Evolutionary conservation across 768 basidiomycete species (phyloP).

Genomic region (Amanita phalloides): DNA sequence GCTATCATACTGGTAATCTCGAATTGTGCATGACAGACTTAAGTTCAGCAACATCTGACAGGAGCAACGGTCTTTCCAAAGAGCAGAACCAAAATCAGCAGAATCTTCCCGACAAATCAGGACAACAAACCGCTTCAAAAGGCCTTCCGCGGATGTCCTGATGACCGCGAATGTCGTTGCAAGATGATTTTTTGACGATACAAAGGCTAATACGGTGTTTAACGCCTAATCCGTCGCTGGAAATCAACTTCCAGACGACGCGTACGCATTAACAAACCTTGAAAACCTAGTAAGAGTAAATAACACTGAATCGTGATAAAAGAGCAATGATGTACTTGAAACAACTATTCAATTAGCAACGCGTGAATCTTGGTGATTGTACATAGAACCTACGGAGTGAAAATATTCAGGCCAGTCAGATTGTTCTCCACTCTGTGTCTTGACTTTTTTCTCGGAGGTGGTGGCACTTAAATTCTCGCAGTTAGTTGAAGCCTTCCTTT

Average conservation of each 20-base stretch:
- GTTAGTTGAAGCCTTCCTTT: conserved; percentile 4
- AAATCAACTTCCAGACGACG: not conserved
- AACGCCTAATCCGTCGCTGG: conserved; percentile 37
- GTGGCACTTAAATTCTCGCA: not conserved
- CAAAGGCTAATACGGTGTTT: conserved; percentile 83
- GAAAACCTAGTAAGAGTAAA: conserved; percentile 30
- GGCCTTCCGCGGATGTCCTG: conserved; percentile 67
- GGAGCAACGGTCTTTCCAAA: conserved; percentile 56
- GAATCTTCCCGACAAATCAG: not conserved
- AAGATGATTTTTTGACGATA: conserved; percentile 70
- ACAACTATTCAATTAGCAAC: not conserved
- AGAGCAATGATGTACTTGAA: not conserved
- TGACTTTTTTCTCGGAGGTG: conserved; percentile 3
- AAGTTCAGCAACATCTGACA: conserved; percentile 71
- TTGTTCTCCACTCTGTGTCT: conserved; percentile 4
- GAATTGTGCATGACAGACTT: conserved; percentile 40
- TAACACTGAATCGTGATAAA: not conserved
- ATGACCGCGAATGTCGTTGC: conserved; percentile 72
- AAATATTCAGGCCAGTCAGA: conserved; percentile 57
- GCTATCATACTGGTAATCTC: not conserved
- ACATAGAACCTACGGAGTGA: conserved; percentile 28
- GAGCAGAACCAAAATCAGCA: not conserved
- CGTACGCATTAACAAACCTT: conserved; percentile 30
- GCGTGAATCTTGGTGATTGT: not conserved
- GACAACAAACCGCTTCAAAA: conserved; percentile 57